Base-by-base conservation (phyloP, 768 basidiomycete genomes). In the Calocera cornea region DNA sequence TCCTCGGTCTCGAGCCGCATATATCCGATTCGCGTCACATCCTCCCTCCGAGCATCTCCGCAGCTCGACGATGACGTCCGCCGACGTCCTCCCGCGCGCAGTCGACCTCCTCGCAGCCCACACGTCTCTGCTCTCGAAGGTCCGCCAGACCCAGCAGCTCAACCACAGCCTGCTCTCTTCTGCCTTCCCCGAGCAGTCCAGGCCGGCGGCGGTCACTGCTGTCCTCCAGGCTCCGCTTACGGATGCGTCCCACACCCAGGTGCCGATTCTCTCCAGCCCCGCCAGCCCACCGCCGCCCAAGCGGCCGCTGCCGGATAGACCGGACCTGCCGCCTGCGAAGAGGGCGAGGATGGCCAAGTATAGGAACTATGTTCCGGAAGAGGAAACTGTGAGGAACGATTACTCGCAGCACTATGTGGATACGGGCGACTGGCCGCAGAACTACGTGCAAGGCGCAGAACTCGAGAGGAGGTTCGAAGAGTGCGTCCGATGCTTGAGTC, bases 351-450 rank as follows among this genome's bases (percentile, higher is more conserved):
- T 84, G 5, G 80, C 83, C 24, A 82, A 88, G 38, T 93, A 91
- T 70, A 75, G 75, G 36, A 94, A 95, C 73, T 95, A 95, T 71
- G 83, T 94, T 17, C 87, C 90, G 1, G 92, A 93, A 69, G 95
- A 99, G 74, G 95, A 99, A 76, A 97, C 94, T 0, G 90, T 99
- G 49, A 83, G 97, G 63, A 98, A 97, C 72, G 95, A 99, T 78
- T 93, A 95, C 74, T 91, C 89, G 0, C 88, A 89, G 76, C 80
- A 88, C 70, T 97, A 95, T 76, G 92, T 95, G 36, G 87, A 91
- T 72, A 83, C 89, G 1, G 95, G 94, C 11, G 89, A 91, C 70
- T 93, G 94, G 87, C 92, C 94, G 1, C 93, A 95, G 77, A 87
- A 97, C 73, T 92, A 87, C 85, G 89, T 99, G 10, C 78, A 92